phyloP scores from a whole-genome alignment of 176 grass and related monocot species.

The Juncus effusus region DNA sequence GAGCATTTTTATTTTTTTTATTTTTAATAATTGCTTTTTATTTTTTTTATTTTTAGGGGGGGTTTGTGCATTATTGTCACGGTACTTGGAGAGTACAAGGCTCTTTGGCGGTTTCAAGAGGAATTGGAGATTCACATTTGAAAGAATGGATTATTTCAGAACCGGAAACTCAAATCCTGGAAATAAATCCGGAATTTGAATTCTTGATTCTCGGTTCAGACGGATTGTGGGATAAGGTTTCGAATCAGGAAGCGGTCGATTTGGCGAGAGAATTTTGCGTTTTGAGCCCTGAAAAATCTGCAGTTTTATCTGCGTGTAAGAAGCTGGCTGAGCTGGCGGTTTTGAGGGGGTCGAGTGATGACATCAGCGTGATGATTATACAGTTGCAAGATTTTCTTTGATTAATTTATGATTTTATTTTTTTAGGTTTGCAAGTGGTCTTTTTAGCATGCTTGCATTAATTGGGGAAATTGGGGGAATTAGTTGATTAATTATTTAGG shows the following conservation, averaged over 20 bases:
- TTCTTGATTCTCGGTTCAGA: slow-evolving; percentile 95
- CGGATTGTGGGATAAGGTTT: slow-evolving; percentile 90
- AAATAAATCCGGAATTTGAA: slow-evolving; percentile 56
- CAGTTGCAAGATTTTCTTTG: slow-evolving; percentile 54
- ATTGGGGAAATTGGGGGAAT: background rate
- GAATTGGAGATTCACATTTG: slow-evolving; percentile 79
- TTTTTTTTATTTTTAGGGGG: slow-evolving; percentile 51
- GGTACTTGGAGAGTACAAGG: slow-evolving; percentile 97
- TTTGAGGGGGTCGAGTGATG: slow-evolving; percentile 67
- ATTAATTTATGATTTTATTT: slow-evolving; percentile 23
- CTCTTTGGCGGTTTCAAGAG: slow-evolving; percentile 76
- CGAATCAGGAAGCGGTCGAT: slow-evolving; percentile 89
- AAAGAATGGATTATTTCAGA: slow-evolving; percentile 88
- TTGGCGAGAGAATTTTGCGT: slow-evolving; percentile 45
- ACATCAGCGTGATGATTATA: slow-evolving; percentile 80
- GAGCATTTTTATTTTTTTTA: background rate
- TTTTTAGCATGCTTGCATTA: slow-evolving; percentile 45
- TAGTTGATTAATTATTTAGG: background rate
- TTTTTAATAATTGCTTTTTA: slow-evolving; percentile 17
- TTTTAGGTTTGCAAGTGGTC: slow-evolving; percentile 41
- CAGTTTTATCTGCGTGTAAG: slow-evolving; percentile 54
- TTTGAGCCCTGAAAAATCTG: slow-evolving; percentile 25
- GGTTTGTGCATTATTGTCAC: slow-evolving; percentile 65
- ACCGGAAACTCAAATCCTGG: slow-evolving; percentile 60
- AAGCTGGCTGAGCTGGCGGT: slow-evolving; percentile 59